Percentiles rank a stretch among this genome's conserved stretches.
These are phyloP conservation scores for Lizonia empirigonia DNA, from an alignment of 2,329 filamentous ascomycete species.

Conservation along the genomic window DNA sequence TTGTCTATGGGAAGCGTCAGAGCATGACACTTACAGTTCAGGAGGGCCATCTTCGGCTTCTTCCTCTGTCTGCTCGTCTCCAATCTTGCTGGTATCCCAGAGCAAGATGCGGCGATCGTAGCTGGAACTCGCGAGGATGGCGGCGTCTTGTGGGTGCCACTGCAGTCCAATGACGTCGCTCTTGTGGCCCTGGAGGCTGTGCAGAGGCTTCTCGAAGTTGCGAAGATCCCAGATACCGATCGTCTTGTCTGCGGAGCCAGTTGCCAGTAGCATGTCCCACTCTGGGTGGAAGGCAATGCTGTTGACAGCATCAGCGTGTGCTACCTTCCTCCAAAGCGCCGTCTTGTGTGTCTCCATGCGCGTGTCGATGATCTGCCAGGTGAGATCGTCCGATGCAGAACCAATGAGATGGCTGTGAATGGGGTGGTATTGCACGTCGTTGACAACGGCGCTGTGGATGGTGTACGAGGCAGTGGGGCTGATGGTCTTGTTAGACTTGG, in stretches of 20 bases:
- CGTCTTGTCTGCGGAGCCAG: conserved; percentile 92
- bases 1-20: neutral
- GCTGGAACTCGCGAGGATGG: conserved; percentile 86
- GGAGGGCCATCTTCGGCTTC: conserved; percentile 94
- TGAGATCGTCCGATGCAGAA: conserved; percentile 93
- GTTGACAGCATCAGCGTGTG: conserved; percentile 93
- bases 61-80: conserved; percentile 92
- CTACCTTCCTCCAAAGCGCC: conserved; percentile 72
- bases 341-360: conserved; percentile 69
- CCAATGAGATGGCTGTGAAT: conserved; percentile 80
- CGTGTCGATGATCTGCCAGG: conserved; percentile 89
- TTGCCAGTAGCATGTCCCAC: conserved; percentile 87
- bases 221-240: conserved; percentile 95
- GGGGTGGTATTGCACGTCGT: conserved; percentile 95
- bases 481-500: conserved; percentile 71
- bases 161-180: conserved; percentile 90
- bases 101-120: conserved; percentile 94
- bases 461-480: conserved; percentile 77
- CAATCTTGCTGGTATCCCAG: conserved; percentile 92
- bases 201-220: conserved; percentile 86
- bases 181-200: conserved; percentile 85
- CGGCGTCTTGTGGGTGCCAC: conserved; percentile 91
- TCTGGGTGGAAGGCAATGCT: conserved; percentile 93
- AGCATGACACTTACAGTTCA: conserved; percentile 74
- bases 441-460: conserved; percentile 89